Conservation (phyloP, 2,329 filamentous ascomycete species). For the Zymoseptoria ardabiliae region DNA sequence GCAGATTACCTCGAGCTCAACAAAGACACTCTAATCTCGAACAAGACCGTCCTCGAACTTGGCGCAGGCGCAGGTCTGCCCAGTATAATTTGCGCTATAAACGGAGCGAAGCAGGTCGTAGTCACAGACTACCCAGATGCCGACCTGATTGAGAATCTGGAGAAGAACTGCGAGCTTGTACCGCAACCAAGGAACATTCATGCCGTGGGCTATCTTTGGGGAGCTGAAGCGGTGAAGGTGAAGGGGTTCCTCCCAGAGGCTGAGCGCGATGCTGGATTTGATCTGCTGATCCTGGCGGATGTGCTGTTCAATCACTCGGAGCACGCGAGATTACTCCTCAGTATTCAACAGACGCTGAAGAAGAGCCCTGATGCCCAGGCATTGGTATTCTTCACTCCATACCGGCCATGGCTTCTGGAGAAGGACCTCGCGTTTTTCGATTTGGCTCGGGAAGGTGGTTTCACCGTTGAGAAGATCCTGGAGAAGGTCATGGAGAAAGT, state of each 20-base stretch:
- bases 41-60: constrained; percentile 73
- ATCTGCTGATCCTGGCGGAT: constrained; percentile 79
- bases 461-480: constrained; percentile 70
- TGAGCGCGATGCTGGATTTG: constrained; percentile 49
- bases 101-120: constrained; percentile 61
- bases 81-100: constrained; percentile 65
- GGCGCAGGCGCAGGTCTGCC: constrained; percentile 76
- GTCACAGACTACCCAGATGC: constrained; percentile 84
- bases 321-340: constrained; percentile 68
- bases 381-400: constrained; percentile 89
- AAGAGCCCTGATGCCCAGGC: constrained; percentile 52
- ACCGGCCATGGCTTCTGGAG: constrained; percentile 80
- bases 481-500: constrained; percentile 78
- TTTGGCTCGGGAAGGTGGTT: constrained; percentile 60
- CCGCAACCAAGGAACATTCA: constrained; percentile 31
- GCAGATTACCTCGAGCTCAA: constrained; percentile 69
- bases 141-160: constrained; percentile 75
- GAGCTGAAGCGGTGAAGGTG: constrained; percentile 54
- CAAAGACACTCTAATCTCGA: constrained; percentile 52
- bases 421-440: constrained; percentile 86
- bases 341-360: constrained; percentile 60
- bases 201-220: constrained; percentile 72
- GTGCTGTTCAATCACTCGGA: constrained; percentile 87
- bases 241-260: constrained; percentile 48
- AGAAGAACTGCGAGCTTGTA: constrained; percentile 48